Conservation (phyloP, 108 stramenopile species). For the Skeletonema grethae region DNA sequence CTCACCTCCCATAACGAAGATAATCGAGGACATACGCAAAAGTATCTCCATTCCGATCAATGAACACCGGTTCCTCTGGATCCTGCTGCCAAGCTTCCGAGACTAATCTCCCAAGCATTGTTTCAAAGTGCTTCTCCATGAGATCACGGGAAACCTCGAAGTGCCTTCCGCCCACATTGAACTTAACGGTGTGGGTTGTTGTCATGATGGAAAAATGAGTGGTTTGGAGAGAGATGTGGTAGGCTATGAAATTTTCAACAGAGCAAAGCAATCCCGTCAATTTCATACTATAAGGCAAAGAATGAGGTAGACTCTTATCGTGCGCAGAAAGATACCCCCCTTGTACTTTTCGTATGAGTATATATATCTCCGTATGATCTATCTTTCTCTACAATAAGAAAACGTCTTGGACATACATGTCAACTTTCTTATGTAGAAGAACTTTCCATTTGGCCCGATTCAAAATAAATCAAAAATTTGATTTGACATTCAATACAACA, state of each 20-base stretch:
- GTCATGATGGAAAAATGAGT: conserved; percentile 7
- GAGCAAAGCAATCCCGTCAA: no score
- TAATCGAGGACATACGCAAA: conserved; percentile 23
- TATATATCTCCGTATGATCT: no score
- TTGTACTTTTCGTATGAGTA: no score
- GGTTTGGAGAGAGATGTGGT: not conserved
- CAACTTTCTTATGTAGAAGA: no score
- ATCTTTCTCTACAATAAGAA: no score
- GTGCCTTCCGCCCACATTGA: conserved; percentile 26
- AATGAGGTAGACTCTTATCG: no score
- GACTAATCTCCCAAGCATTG: conserved; percentile 23
- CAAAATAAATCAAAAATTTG: no score
- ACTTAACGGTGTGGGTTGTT: conserved; percentile 16
- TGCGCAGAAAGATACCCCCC: no score
- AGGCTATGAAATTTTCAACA: not conserved
- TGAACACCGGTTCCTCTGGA: conserved; percentile 15
- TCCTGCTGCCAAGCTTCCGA: conserved; percentile 28
- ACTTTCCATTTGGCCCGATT: no score
- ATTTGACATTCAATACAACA: not conserved
- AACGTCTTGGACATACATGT: no score
- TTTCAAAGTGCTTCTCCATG: conserved; percentile 10
- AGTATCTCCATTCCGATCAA: conserved; percentile 18
- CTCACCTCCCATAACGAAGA: conserved; percentile 26
- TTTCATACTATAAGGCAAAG: no score
- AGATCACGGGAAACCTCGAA: conserved; percentile 26